phyloP scores from a whole-genome alignment of 805 yeast genomes.

The Wilhelminamyces savonicus region DNA sequence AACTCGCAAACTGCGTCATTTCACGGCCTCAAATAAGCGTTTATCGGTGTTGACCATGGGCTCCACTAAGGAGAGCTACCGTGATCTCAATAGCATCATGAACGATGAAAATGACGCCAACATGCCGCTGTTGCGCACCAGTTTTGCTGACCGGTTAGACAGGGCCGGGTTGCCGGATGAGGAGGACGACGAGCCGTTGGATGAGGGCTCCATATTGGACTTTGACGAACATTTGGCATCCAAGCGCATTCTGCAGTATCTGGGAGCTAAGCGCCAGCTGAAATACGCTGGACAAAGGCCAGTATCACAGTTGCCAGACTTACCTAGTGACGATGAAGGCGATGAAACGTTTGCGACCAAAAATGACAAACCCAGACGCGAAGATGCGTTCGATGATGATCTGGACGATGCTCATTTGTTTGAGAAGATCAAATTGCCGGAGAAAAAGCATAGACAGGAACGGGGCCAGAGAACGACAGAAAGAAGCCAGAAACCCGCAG shows the following conservation, averaged over 20 bases:
- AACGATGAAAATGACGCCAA: slow-evolving; percentile 13
- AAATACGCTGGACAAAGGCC: slow-evolving; percentile 13
- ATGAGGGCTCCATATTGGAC: slow-evolving; percentile 34
- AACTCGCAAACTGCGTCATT: slow-evolving; percentile 59
- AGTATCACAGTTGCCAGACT: slow-evolving; percentile 20
- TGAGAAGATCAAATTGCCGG: slow-evolving; percentile 45
- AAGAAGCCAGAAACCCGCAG: slow-evolving; percentile 1
- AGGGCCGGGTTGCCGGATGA: slow-evolving; percentile 25
- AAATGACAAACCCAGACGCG: slow-evolving; percentile 16
- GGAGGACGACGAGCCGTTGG: slow-evolving; percentile 22
- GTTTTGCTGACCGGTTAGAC: slow-evolving; percentile 38
- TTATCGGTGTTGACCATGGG: slow-evolving; percentile 66
- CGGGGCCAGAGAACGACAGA: slow-evolving; percentile 1
- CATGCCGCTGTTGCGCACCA: slow-evolving; percentile 26
- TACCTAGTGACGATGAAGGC: slow-evolving; percentile 15
- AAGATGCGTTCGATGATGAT: slow-evolving; percentile 19
- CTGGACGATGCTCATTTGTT: slow-evolving; percentile 20
- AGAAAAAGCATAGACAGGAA: slow-evolving; percentile 17
- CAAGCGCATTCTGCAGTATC: no score
- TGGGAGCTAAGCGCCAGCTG: no score
- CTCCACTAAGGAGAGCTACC: slow-evolving; percentile 61
- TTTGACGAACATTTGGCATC: slow-evolving; percentile 27
- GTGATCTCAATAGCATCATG: slow-evolving; percentile 44
- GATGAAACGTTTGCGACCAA: slow-evolving; percentile 40
- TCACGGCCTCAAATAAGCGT: slow-evolving; percentile 58